phyloP scores from a whole-genome alignment of 164 flowering plant genomes.

The Piper betle region DNA sequence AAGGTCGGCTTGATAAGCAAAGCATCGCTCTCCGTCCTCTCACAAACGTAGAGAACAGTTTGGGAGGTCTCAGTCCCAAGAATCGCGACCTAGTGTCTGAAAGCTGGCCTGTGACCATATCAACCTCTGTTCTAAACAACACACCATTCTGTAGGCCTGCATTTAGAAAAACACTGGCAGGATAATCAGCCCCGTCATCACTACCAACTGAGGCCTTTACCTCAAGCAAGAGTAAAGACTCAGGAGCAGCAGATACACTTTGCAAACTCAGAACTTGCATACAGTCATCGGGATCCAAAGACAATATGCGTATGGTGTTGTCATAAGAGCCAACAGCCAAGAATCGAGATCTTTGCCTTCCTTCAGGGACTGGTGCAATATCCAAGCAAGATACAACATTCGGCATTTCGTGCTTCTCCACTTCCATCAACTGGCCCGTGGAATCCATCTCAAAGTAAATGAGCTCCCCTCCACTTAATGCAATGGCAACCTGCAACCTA shows the following conservation, averaged over 20 bases:
- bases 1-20: slow-evolving; percentile 91
- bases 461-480: slow-evolving; percentile 95
- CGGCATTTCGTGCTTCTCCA: slow-evolving; percentile 95
- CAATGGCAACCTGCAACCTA: slow-evolving; percentile 92
- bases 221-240: slow-evolving; percentile 95
- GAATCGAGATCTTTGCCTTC: slow-evolving; percentile 92
- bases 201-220: slow-evolving; percentile 91
- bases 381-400: slow-evolving; percentile 97
- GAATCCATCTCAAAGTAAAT: slow-evolving; percentile 94
- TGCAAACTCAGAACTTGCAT: slow-evolving; percentile 91
- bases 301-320: slow-evolving; percentile 81
- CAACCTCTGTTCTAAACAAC: slow-evolving; percentile 88
- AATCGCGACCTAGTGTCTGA: slow-evolving; percentile 96
- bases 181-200: slow-evolving; percentile 98
- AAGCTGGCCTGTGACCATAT: slow-evolving; percentile 97
- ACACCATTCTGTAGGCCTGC: slow-evolving; percentile 95
- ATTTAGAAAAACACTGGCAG: slow-evolving; percentile 95
- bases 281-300: slow-evolving; percentile 95
- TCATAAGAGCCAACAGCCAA: slow-evolving; percentile 99
- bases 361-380: slow-evolving; percentile 99
- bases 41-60: slow-evolving; percentile 68
- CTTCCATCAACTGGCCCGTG: slow-evolving; percentile 94
- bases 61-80: slow-evolving; percentile 85
- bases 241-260: slow-evolving; percentile 92
- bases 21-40: slow-evolving; percentile 94